Conservation (phyloP, 768 basidiomycete species). For the Rhodotorula diobovata region DNA sequence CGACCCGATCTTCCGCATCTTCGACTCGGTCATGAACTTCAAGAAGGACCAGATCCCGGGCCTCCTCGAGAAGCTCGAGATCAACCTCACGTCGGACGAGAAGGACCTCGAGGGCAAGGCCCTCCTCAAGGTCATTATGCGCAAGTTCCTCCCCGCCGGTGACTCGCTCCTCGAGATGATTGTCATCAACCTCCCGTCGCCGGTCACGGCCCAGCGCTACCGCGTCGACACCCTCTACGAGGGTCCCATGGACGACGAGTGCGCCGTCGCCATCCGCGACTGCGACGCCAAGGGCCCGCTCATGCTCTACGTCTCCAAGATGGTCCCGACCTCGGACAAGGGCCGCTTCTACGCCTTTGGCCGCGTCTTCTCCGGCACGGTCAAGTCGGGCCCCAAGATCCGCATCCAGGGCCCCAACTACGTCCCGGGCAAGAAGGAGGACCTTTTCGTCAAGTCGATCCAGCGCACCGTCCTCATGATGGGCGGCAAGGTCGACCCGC, state of each 20-base stretch:
- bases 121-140: slow-evolving; percentile 95
- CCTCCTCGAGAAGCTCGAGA: slow-evolving; percentile 94
- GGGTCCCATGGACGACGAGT: slow-evolving; percentile 99
- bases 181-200: slow-evolving; percentile 97
- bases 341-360: slow-evolving; percentile 99
- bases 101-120: slow-evolving; percentile 90
- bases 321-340: slow-evolving; percentile 98
- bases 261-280: slow-evolving; percentile 94
- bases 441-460: slow-evolving; percentile 93
- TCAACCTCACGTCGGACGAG: slow-evolving; percentile 82
- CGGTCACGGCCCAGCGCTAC: slow-evolving; percentile 92
- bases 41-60: slow-evolving; percentile 79
- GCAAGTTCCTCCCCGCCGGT: slow-evolving; percentile 98
- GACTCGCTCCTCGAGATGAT: slow-evolving; percentile 99
- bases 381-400: slow-evolving; percentile 93
- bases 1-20: slow-evolving; percentile 98
- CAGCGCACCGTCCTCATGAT: slow-evolving; percentile 99
- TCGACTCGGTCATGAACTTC: slow-evolving; percentile 98
- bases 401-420: slow-evolving; percentile 99
- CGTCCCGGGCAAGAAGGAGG: slow-evolving; percentile 96
- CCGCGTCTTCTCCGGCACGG: slow-evolving; percentile 98
- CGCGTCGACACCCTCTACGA: slow-evolving; percentile 99
- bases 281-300: slow-evolving; percentile 95
- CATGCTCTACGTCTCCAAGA: slow-evolving; percentile 98
- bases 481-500: slow-evolving; percentile 97